Evolutionary conservation across 2,329 filamentous ascomycete genomes (phyloP), one percentile per base, ranked within the genome.

Genomic region (Aureobasidium melanogenum): DNA sequence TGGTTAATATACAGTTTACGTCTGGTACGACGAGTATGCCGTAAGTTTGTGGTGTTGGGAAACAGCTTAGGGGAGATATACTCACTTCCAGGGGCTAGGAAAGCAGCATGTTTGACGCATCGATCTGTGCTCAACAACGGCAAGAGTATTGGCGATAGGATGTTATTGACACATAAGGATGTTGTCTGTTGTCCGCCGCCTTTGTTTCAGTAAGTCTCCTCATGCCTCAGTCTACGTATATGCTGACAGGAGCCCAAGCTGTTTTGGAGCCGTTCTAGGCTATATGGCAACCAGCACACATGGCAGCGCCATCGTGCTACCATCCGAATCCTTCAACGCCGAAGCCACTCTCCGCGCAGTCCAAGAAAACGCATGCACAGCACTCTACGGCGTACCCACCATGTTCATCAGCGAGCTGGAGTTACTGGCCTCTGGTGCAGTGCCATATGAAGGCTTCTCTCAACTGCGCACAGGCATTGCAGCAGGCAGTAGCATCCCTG

Each of bases 1-100:
- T 88, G 2, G 87, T 95, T 66, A 97, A 97, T 71, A 96, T 97
- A 65, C 93, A 97, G 73, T 97, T 97, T 77, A 99, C 94, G 0
- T 93, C 88, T 0, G 94, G 93, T n/a, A 97, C 94, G 0, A 97
- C 94, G 0, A 89, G 89, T 0, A 80, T 83, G 69, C 92, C 24
- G 22, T 58, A 17, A 58, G 54, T 58, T n/a, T 15, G 19, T 10
- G 7, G 4, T 22, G 7, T 46, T 15, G 8, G 9, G 22, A 3
- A 10, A 32, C 34, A 17, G 9, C 14, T 9, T 1, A 4, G 22
- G 7, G 30, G 30, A 12, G 2, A 32, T 9, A 32, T 24, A 36
- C 44, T 51, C 34, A 60, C 9, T 3, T 38, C 2, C 7, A 36
- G 24, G 24, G 6, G 19, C 8, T n/a, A 58, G 54, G 1, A 97